Base-by-base conservation (phyloP, 1,284 basidiomycete genomes). In the Mycosarcoma maydis region DNA sequence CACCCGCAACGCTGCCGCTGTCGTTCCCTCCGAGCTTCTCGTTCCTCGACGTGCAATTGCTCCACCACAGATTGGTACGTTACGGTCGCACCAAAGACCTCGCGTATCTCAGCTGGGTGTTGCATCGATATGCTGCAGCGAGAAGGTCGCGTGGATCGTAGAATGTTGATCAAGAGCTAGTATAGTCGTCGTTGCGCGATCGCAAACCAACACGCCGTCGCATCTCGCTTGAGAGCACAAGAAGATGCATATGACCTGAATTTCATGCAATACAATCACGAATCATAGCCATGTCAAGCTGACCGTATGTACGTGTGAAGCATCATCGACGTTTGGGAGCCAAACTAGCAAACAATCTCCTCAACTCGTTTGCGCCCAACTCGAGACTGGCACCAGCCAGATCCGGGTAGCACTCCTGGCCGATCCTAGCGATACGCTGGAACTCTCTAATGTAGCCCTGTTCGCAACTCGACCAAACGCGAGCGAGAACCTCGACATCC, bases 1-100 rank as follows among this genome's bases (percentile, higher is more conserved):
- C n/a, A n/a, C n/a, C n/a, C n/a, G 20, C 16, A 53, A 45, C 30
- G 30, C 19, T 22, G 30, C n/a, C 17, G 3, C 40, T 46, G n/a
- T 22, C 24, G n/a, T 13, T 17, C 9, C 49, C 6, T 0, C 75
- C 75, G 1, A 42, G 26, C 4, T 48, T 78, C 23, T 43, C 30
- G 1, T 78, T 78, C 24, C 22, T 59, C 11, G 75, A 78, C 32
- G 45, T 76, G 7, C 62, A 78, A 42, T 43, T 78, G 3, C 48
- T 78, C 16, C 75, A 78, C 42, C 77, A 78, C 52, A 53, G 75
- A 0, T 45, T 76, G 29, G 70, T 78, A 3, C 42, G 64, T 16
- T 61, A 58, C 20, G 48, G 38, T 0, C 29, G 54, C 11, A 33
- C 19, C 4, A 52, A 60, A 16, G 61, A 65, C 13, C 20, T 70